A percentile compares a stretch with the other conserved stretches of the same genome.
Evolutionary conservation across 148 eudicot species (phyloP).

Genomic region (Rheum nobile): DNA sequence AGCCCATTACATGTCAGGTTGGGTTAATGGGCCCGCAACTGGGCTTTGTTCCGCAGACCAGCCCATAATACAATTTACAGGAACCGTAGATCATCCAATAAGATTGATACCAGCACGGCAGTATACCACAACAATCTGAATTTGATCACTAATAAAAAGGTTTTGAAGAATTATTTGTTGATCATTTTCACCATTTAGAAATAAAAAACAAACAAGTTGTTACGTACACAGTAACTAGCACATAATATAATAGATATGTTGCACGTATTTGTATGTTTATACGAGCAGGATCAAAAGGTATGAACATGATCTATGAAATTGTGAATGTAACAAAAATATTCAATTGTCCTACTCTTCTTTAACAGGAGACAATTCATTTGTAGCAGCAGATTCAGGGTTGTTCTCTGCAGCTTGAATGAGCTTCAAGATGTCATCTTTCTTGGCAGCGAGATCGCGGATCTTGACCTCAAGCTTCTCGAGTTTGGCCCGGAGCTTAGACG

Average conservation of each 20-base stretch:
- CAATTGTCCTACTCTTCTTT: neutral
- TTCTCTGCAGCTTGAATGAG: conserved; percentile 34
- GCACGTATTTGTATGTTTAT: neutral
- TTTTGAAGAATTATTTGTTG: too few species aligned
- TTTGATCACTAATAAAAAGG: too few species aligned
- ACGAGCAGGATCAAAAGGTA: neutral
- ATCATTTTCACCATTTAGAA: too few species aligned
- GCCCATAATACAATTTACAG: neutral
- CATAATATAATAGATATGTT: neutral
- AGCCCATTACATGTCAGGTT: too few species aligned
- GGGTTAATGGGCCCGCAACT: neutral
- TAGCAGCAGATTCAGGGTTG: neutral
- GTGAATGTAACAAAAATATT: too few species aligned
- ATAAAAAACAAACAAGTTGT: too few species aligned
- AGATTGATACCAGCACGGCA: too few species aligned
- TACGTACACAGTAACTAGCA: neutral
- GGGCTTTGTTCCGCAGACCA: neutral
- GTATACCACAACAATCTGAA: too few species aligned
- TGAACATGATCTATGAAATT: neutral
- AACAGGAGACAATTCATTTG: neutral
- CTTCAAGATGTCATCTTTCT: conserved; percentile 52
- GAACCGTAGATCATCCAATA: too few species aligned
- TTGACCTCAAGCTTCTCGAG: conserved; percentile 48
- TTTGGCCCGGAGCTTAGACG: conserved; percentile 38
- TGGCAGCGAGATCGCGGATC: conserved; percentile 31